Evolutionary conservation across 768 basidiomycete species (phyloP), one percentile per base, ranked within the genome.

Genomic region (Artomyces pyxidatus): DNA sequence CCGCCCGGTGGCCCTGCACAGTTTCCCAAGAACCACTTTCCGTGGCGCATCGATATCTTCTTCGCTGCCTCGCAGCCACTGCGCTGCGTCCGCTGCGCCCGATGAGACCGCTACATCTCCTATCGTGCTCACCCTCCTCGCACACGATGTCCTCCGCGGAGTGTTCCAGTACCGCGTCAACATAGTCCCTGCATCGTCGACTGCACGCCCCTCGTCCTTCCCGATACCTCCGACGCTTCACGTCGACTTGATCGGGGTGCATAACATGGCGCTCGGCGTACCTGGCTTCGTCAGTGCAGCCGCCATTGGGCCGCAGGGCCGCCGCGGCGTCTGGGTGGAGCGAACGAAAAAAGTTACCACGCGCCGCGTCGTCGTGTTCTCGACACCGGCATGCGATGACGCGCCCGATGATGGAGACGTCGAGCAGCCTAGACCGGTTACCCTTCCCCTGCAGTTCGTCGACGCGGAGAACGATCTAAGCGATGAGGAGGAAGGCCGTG

Each of bases 241-340:
- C 4, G 70, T 81, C 8, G 56, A 58, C 3, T 67, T 76, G 3
- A 59, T 72, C 2, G 74, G 71, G 2, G 63, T 74, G 21, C 71
- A 74, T 50, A 65, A 72, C 14, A 65, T 78, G 59, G 63, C 70
- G 2, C 53, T 55, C 3, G 61, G 60, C 35, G 49, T 57, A 16
- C 70, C 70, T 4, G 75, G 75, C 3, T 80, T 80, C 51, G 66
- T 80, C 27, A 76, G 73, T 38, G 57, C 79, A 2, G 71, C 71
- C 53, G 61, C 64, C 2, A 56, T 81, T 3, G 78, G 79, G 6
- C 61, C 68, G 0, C 69, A 74, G 51, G 77, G 73, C 0, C 71
- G 66, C 44, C 69, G 79, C 3, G 79, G 76, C 4, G 62, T 78
- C 4, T 82, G 80, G 79, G 62, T 80, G 5, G 76, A 80, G 60